Conservation (phyloP, 192 early-diverging fungal species). For the Coemansia aciculifera region DNA sequence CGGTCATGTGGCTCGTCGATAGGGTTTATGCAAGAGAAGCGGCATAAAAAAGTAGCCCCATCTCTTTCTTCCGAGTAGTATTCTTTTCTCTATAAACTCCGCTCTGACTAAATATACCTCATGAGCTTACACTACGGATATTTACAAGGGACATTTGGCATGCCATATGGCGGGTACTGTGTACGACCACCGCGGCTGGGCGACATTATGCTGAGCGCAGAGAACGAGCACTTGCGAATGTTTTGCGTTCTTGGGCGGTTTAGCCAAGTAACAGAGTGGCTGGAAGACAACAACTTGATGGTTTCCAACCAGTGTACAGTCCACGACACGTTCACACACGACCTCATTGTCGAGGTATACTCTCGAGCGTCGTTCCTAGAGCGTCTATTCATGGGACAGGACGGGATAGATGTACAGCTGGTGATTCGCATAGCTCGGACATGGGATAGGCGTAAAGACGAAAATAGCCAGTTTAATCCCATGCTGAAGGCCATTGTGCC, state of each 20-base stretch:
- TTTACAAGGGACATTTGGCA: constrained; percentile 49
- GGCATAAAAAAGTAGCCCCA: background rate
- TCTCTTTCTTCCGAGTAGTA: background rate
- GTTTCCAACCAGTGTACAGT: constrained; percentile 21
- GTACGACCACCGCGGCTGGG: constrained; percentile 17
- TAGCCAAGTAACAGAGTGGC: constrained; percentile 31
- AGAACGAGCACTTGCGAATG: constrained; percentile 33
- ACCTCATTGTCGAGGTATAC: constrained; percentile 40
- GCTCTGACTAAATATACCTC: background rate
- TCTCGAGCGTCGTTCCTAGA: constrained; percentile 20
- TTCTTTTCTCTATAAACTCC: background rate
- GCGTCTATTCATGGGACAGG: constrained; percentile 25
- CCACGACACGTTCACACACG: constrained; percentile 44
- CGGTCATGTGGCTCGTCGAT: constrained; percentile 1
- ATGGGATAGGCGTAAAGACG: constrained; percentile 27
- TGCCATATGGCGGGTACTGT: constrained; percentile 54
- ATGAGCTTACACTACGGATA: constrained; percentile 44
- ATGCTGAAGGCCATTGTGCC: constrained; percentile 44
- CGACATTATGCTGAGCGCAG: constrained; percentile 27
- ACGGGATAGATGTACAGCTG: constrained; percentile 25
- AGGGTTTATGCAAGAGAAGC: background rate
- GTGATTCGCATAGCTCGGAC: constrained; percentile 44
- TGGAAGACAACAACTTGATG: constrained; percentile 16
- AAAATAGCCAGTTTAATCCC: constrained; percentile 32
- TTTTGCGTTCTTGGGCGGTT: constrained; percentile 45